Percentiles rank a stretch among this genome's conserved stretches.
These are phyloP conservation scores for Trichoderma sp. DNA, from an alignment of 2,329 filamentous ascomycete genomes.

Conservation along the genomic window DNA sequence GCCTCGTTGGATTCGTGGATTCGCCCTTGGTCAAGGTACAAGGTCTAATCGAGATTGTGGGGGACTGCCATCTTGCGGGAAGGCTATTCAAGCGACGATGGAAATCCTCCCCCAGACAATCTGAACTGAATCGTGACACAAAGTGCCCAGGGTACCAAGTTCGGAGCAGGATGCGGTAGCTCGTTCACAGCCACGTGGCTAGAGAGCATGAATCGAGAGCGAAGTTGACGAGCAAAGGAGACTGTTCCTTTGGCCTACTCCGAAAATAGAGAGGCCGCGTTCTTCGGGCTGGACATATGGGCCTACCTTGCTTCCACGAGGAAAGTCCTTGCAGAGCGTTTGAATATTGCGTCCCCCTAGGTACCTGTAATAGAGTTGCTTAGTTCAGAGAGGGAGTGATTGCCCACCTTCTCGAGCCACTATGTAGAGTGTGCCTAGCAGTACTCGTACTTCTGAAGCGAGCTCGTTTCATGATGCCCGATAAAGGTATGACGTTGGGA, in stretches of 20 bases:
- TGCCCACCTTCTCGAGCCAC: not conserved
- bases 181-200: not conserved
- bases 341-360: too few species aligned
- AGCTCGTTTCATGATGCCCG: not conserved
- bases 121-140: not conserved
- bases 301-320: not conserved
- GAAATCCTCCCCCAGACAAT: not conserved
- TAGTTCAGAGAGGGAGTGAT: not conserved
- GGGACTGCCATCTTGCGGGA: slow-evolving; percentile 3
- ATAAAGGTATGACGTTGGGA: slow-evolving; percentile 8
- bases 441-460: not conserved
- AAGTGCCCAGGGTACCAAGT: too few species aligned
- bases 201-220: not conserved
- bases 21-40: not conserved
- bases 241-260: not conserved
- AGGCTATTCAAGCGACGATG: not conserved
- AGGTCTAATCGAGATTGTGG: not conserved
- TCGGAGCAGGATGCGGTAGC: not conserved
- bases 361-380: not conserved
- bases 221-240: not conserved
- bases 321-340: not conserved
- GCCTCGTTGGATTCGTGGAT: slow-evolving; percentile 20
- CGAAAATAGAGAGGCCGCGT: not conserved
- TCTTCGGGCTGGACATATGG: not conserved
- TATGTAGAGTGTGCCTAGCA: not conserved